These are phyloP conservation scores for Ophiognomonia clavigignenti-juglandacearum DNA, from an alignment of 2,329 filamentous ascomycete species.

Conservation along the genomic window DNA sequence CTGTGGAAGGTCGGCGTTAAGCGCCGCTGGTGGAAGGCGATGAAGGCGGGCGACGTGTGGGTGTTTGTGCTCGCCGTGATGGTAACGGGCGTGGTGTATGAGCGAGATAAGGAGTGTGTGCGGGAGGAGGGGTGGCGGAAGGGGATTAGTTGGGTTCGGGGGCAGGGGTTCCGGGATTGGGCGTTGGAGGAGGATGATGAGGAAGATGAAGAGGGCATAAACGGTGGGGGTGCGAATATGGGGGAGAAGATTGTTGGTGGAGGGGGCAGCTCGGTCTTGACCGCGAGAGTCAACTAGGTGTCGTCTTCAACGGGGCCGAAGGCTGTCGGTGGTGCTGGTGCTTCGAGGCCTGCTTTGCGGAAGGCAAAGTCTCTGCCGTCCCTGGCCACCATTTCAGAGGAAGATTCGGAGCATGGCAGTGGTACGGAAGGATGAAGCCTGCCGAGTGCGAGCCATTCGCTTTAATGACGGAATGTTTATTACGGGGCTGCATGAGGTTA, in stretches of 20 bases:
- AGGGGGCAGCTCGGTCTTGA: neutral
- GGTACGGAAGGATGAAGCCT: no score
- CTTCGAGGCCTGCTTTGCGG: no score
- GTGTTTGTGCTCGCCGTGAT: constrained; percentile 78
- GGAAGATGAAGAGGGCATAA: constrained; percentile 27
- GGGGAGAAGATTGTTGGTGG: neutral
- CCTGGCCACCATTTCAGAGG: neutral
- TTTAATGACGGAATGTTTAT: no score
- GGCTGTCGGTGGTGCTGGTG: no score
- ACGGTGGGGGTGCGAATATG: constrained; percentile 23
- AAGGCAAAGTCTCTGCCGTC: neutral
- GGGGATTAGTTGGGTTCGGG: constrained; percentile 66
- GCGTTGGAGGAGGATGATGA: constrained; percentile 42
- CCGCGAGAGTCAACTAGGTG: neutral
- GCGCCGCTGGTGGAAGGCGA: constrained; percentile 78
- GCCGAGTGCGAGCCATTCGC: no score
- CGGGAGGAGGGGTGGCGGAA: constrained; percentile 65
- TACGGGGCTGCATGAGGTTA: no score
- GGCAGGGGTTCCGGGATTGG: constrained; percentile 72
- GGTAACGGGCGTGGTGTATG: constrained; percentile 72
- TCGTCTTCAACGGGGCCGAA: neutral
- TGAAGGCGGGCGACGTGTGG: constrained; percentile 78
- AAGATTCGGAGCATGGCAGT: neutral
- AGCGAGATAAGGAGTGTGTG: constrained; percentile 64
- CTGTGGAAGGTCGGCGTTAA: constrained; percentile 94